phyloP scores from a whole-genome alignment of 1,139 yeast species.

The Taphrina wiesneri region DNA sequence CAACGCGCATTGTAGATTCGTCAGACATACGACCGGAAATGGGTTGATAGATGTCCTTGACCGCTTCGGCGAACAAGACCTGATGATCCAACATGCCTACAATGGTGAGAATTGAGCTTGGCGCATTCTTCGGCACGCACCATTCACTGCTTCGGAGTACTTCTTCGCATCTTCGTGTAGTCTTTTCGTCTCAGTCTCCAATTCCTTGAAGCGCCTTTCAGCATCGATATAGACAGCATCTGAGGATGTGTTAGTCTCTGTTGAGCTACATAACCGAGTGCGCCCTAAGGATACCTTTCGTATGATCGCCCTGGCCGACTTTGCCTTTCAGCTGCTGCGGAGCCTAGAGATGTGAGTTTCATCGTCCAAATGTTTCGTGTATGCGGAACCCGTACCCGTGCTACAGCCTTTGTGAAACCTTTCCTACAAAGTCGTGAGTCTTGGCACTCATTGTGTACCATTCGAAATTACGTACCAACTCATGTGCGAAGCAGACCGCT shows the following conservation, averaged over 20 bases:
- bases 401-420: conserved; percentile 23
- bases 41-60: conserved; percentile 95
- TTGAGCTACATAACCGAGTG: conserved; percentile 61
- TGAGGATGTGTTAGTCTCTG: conserved; percentile 49
- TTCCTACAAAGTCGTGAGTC: background rate
- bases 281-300: conserved; percentile 17
- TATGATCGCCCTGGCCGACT: conserved; percentile 55
- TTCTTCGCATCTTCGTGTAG: conserved; percentile 86
- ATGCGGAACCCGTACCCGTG: background rate
- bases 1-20: conserved; percentile 79
- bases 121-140: conserved; percentile 43
- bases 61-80: conserved; percentile 87
- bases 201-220: conserved; percentile 89
- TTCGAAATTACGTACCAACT: background rate
- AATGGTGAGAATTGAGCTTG: background rate
- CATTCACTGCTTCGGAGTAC: conserved; percentile 86
- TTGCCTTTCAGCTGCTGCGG: conserved; percentile 78
- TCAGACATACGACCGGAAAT: conserved; percentile 89
- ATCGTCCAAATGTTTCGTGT: background rate
- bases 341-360: conserved; percentile 15
- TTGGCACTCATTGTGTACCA: background rate
- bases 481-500: background rate
- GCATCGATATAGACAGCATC: conserved; percentile 94
- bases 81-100: conserved; percentile 75
- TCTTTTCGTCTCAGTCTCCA: conserved; percentile 85